Base-by-base conservation (phyloP, 805 yeast species). In the Schwanniomyces pseudopolymorphus region DNA sequence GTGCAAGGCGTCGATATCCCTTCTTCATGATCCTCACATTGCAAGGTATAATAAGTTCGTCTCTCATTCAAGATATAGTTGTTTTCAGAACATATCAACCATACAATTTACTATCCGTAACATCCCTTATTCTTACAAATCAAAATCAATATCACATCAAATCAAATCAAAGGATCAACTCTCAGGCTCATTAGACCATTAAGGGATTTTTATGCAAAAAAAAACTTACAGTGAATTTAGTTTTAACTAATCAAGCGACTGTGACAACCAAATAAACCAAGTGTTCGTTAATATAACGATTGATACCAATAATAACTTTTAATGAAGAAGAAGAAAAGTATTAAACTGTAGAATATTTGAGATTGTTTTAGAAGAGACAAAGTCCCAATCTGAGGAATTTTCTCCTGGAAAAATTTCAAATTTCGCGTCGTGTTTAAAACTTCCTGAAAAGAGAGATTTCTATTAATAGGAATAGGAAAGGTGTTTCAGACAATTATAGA, bases 211-310 rank as follows among this genome's bases (percentile, higher is more conserved):
- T 9, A 19, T 19, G 16, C 25, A 36, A 20, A 19, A 36, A 8
- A 16, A 33, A 36, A 36, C 39, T 36, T 36, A 36, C 39, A 36
- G 25, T 36, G 39, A n/a, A 36, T 36, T 36, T 36, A 36, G 25
- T 36, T n/a, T 36, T 36, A 36, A 36, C 25, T 36, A 36, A 36
- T 36, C 39, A 36, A 36, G 25, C 39, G 39, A 36, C 25, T 36
- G 22, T 20, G 17, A 36, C 39, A 36, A 36, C 39, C 25, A 36
- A 36, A 36, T 36, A 36, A 31, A 31, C 35, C 39, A 3, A 20
- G 14, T 36, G 39, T 20, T 36, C 39, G 39, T 36, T 36, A 21
- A 21, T 20, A 36, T 36, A 36, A 36, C 39, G 39, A 20, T 36
- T 14, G 20, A 36, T 21, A 36, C n/a, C 25, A 36, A 36, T 36